Conservation (phyloP, 2,329 filamentous ascomycete genomes). For the Pseudofabraea citricarpa region DNA sequence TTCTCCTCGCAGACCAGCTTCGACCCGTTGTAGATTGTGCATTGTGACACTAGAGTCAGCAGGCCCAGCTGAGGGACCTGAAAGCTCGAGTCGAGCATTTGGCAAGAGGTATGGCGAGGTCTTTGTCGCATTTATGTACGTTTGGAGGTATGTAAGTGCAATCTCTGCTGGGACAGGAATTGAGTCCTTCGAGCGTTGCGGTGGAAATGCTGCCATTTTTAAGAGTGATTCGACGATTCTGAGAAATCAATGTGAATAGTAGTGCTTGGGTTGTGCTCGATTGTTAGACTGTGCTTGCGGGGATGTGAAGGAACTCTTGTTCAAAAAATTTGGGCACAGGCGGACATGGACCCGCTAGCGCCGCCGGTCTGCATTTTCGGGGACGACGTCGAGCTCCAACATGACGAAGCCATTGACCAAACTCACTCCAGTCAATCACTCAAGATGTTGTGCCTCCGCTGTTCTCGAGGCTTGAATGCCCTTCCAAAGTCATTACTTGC, state of each 20-base stretch:
- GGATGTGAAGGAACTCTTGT: background rate
- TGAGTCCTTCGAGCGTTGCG: slow-evolving; percentile 19
- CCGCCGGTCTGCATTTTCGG: background rate
- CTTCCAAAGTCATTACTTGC: slow-evolving; percentile 7
- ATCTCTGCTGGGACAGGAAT: slow-evolving; percentile 20
- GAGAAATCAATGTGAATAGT: background rate
- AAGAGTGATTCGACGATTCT: background rate
- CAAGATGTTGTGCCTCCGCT: slow-evolving; percentile 26
- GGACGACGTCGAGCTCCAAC: slow-evolving; percentile 4
- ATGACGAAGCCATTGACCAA: background rate
- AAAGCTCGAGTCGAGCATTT: slow-evolving; percentile 27
- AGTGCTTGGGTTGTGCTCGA: background rate
- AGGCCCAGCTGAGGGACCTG: slow-evolving; percentile 23
- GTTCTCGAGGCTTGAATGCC: slow-evolving; percentile 17
- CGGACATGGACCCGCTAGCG: slow-evolving; percentile 18
- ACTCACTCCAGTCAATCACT: slow-evolving; percentile 2
- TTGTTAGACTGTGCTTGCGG: background rate
- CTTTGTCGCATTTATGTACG: slow-evolving; percentile 22
- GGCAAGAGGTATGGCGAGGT: slow-evolving; percentile 25
- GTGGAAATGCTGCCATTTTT: slow-evolving; percentile 27
- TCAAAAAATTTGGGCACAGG: slow-evolving; percentile 6
- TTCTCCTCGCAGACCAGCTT: slow-evolving; percentile 46
- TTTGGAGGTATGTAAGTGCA: slow-evolving; percentile 25
- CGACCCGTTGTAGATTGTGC: slow-evolving; percentile 47
- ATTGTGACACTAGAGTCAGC: slow-evolving; percentile 36